Conservation (phyloP, 306 rosid species). For the Chamaecrista fasciculata region DNA sequence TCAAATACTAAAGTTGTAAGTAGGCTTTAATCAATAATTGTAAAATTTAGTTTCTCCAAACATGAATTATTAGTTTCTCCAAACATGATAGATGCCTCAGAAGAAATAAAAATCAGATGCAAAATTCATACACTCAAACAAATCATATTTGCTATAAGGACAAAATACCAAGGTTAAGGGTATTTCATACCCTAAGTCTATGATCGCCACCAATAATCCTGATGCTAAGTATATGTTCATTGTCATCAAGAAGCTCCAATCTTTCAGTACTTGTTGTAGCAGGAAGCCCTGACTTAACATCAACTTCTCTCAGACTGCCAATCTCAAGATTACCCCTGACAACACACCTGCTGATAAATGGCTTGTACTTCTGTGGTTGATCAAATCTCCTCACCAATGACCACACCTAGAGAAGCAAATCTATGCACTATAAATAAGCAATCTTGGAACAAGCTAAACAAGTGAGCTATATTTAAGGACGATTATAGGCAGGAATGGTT, state of each 20-base stretch:
- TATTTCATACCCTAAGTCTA: slow-evolving; percentile 72
- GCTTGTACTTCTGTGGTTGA: slow-evolving; percentile 91
- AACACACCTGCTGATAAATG: slow-evolving; percentile 89
- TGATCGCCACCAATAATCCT: slow-evolving; percentile 93
- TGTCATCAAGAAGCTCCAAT: slow-evolving; percentile 86
- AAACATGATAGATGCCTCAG: not conserved
- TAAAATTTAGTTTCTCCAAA: not conserved
- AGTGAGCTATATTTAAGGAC: not conserved
- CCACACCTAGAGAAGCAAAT: slow-evolving; percentile 70
- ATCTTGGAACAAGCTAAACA: slow-evolving; percentile 3
- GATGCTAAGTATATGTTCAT: slow-evolving; percentile 77
- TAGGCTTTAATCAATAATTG: no score
- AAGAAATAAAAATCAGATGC: not conserved
- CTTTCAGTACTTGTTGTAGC: slow-evolving; percentile 95
- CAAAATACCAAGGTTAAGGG: not conserved
- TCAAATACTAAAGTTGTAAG: no score
- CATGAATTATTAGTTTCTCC: not conserved
- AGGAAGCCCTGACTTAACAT: slow-evolving; percentile 94
- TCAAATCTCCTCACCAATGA: slow-evolving; percentile 92
- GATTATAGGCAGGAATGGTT: not conserved
- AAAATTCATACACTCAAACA: not conserved
- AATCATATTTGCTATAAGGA: not conserved
- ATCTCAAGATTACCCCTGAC: slow-evolving; percentile 81
- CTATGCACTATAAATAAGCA: slow-evolving; percentile 26
- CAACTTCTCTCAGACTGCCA: slow-evolving; percentile 88